Evolutionary conservation across 345 rosid genomes (phyloP).

Genomic region (Crucihimalaya himalaica): DNA sequence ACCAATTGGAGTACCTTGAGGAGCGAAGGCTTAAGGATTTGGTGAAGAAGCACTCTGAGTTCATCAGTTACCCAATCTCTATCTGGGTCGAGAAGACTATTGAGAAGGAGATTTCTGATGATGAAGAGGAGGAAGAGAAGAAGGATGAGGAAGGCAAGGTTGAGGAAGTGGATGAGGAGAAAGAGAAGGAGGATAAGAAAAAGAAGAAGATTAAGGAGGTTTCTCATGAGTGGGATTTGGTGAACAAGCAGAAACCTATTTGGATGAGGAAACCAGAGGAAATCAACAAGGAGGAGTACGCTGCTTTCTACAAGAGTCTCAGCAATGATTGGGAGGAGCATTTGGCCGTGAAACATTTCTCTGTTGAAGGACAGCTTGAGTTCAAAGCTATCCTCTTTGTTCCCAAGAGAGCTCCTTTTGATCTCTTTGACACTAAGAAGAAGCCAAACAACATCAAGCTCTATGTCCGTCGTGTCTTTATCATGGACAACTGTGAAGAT

Average conservation of each 20-base stretch:
- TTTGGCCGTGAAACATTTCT: slow-evolving; percentile 83
- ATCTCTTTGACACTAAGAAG: slow-evolving; percentile 88
- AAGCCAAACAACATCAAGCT: slow-evolving; percentile 94
- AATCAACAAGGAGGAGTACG: slow-evolving; percentile 81
- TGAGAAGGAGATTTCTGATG: slow-evolving; percentile 87
- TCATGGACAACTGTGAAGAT: slow-evolving; percentile 97
- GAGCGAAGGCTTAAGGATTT: slow-evolving; percentile 85
- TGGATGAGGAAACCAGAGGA: slow-evolving; percentile 99
- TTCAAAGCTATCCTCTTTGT: slow-evolving; percentile 89
- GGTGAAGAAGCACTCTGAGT: slow-evolving; percentile 92
- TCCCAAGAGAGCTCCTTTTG: slow-evolving; percentile 91
- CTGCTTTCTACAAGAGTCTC: slow-evolving; percentile 92
- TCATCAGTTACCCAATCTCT: slow-evolving; percentile 85
- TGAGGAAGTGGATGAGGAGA: slow-evolving; percentile 80
- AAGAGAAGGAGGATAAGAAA: slow-evolving; percentile 73
- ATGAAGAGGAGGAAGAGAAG: slow-evolving; percentile 83
- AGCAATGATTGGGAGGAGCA: slow-evolving; percentile 97
- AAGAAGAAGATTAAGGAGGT: slow-evolving; percentile 94
- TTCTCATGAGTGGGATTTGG: slow-evolving; percentile 81
- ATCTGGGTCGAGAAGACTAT: slow-evolving; percentile 89
- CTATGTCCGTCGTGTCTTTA: slow-evolving; percentile 86
- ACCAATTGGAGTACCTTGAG: slow-evolving; percentile 88
- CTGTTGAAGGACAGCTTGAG: slow-evolving; percentile 95
- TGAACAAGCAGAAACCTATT: slow-evolving; percentile 92
- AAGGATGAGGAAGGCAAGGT: slow-evolving; percentile 86